Evolutionary conservation across 2,329 filamentous ascomycete species (phyloP).

Genomic region (Verticillium nubilum): DNA sequence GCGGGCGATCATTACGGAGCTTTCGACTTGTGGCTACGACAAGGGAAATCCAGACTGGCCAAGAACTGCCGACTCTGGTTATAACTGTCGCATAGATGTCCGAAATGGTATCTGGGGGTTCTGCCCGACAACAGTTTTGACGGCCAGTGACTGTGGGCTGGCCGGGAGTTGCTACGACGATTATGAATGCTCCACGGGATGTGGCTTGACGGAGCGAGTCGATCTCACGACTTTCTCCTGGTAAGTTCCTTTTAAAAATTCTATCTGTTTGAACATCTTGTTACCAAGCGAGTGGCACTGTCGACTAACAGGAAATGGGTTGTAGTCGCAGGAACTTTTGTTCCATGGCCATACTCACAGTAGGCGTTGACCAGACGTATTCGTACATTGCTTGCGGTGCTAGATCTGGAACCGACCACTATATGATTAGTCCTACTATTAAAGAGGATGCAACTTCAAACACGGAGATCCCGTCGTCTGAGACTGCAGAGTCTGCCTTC

Average conservation of each 20-base stretch:
- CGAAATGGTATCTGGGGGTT: slow-evolving; percentile 30
- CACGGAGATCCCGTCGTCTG: background rate
- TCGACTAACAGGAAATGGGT: background rate
- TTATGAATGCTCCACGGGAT: slow-evolving; percentile 23
- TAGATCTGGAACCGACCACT: slow-evolving; percentile 15
- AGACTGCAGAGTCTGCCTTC: background rate
- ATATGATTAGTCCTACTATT: background rate
- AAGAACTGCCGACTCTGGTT: slow-evolving; percentile 26
- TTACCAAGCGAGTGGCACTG: too few species aligned
- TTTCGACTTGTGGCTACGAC: slow-evolving; percentile 21
- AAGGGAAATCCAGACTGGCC: slow-evolving; percentile 21
- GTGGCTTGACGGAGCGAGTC: slow-evolving; percentile 17
- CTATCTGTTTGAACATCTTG: background rate
- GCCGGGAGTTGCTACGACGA: slow-evolving; percentile 28
- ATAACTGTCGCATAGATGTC: slow-evolving; percentile 28
- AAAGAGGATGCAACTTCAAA: background rate
- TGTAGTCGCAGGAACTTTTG: slow-evolving; percentile 18
- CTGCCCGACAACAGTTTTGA: slow-evolving; percentile 27
- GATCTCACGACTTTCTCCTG: slow-evolving; percentile 28
- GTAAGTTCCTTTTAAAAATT: slow-evolving; percentile 15
- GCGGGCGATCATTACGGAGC: background rate
- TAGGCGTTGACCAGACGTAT: slow-evolving; percentile 24
- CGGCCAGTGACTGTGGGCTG: slow-evolving; percentile 30
- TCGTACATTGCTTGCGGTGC: slow-evolving; percentile 28
- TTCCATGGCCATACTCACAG: slow-evolving; percentile 25